Base-by-base conservation (phyloP, 2,329 filamentous ascomycete genomes). In the Aureobasidium sp. region DNA sequence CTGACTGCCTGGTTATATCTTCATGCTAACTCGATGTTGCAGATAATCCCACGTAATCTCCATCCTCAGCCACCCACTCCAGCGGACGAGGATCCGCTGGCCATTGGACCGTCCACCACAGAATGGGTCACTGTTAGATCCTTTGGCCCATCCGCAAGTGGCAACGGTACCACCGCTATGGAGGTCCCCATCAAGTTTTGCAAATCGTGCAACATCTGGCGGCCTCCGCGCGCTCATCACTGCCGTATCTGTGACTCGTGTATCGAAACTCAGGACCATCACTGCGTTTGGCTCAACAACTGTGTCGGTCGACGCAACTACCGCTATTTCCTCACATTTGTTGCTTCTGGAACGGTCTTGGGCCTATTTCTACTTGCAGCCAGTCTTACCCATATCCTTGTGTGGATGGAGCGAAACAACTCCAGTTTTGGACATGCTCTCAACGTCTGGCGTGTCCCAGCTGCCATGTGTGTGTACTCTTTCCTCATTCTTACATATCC, bases 251-350 rank as follows among this genome's bases (percentile, higher is more conserved):
- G 94, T 75, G 93, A 99, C 75, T 96, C 95, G 73, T 99, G 94
- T 72, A 84, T 99, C 62, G 94, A 99, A 74, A 96, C 91, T 0
- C 90, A 96, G 66, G 94, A 99, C 70, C 94, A 99, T 70, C 94
- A 99, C 74, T 99, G 94, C 69, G 92, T 97, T 17, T 99, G 94
- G 94, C 83, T 99, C 64, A 99, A 99, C 76, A 99, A 99, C 73
- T 99, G 94, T 68, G 88, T 99, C 53, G 94, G 94, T 45, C 87
- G 93, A 65, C 89, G 94, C 68, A 99, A 99, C 76, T 99, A 99
- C 76, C 90, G 94, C 64, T 97, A 93, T 74, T 99, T 99, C 75
- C 96, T 97, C 72, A 83, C 88, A 11, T 99, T 96, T 74, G 86
- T 99, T 65, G 84, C 84, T 58, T 85, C 87, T 15, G 85, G 84